phyloP scores from a whole-genome alignment of 2,329 filamentous ascomycete species.

The Camptophora hylomeconis region DNA sequence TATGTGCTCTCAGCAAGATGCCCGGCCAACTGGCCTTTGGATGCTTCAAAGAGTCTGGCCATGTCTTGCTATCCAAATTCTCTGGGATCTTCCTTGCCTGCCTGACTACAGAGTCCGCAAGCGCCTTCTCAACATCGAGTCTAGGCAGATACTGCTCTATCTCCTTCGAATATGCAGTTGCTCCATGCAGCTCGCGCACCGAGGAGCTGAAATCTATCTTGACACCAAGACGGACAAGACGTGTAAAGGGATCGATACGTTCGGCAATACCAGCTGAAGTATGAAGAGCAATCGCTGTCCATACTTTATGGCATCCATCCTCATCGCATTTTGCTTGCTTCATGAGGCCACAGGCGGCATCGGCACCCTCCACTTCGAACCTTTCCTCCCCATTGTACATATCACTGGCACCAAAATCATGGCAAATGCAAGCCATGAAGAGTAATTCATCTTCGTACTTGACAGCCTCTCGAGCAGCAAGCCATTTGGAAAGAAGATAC shows the following conservation, averaged over 20 bases:
- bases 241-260: slow-evolving; percentile 26
- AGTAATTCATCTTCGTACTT: slow-evolving; percentile 14
- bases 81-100: slow-evolving; percentile 24
- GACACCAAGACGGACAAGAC: slow-evolving; percentile 26
- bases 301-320: slow-evolving; percentile 26
- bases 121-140: slow-evolving; percentile 29
- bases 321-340: slow-evolving; percentile 13
- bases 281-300: slow-evolving; percentile 33
- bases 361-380: slow-evolving; percentile 34
- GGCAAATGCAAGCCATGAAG: slow-evolving; percentile 22
- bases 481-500: slow-evolving; percentile 16
- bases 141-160: slow-evolving; percentile 21
- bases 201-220: slow-evolving; percentile 26
- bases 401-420: slow-evolving; percentile 22
- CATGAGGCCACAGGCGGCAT: slow-evolving; percentile 26
- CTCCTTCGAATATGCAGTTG: slow-evolving; percentile 11
- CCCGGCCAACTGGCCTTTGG: slow-evolving; percentile 23
- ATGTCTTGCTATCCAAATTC: slow-evolving; percentile 22
- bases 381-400: slow-evolving; percentile 23
- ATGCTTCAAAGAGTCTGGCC: slow-evolving; percentile 5
- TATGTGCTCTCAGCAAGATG: slow-evolving; percentile 16
- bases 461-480: slow-evolving; percentile 11
- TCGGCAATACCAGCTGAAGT: slow-evolving; percentile 33
- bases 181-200: slow-evolving; percentile 11
- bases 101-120: slow-evolving; percentile 29